These are phyloP conservation scores for Phytophthora litchii DNA, from an alignment of 352 stramenopile genomes.

Conservation along the genomic window DNA sequence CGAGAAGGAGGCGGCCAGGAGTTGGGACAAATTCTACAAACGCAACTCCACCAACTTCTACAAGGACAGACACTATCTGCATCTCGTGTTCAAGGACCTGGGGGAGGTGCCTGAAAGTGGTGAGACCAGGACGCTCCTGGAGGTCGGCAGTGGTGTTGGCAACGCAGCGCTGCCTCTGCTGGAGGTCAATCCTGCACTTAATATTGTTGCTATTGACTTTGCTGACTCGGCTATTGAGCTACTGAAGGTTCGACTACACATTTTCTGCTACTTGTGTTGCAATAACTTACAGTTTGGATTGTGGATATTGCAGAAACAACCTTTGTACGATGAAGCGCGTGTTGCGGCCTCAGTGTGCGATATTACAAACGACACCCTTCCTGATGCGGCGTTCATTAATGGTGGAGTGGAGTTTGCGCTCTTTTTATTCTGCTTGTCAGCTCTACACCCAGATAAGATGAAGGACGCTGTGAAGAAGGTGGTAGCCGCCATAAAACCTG, in stretches of 20 bases:
- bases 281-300: neutral
- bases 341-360: slow-evolving; percentile 82
- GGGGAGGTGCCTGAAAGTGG: slow-evolving; percentile 53
- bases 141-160: slow-evolving; percentile 95
- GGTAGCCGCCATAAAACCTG: slow-evolving; percentile 72
- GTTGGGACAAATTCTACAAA: slow-evolving; percentile 96
- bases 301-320: slow-evolving; percentile 58
- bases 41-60: slow-evolving; percentile 95
- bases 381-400: slow-evolving; percentile 50
- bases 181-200: slow-evolving; percentile 88
- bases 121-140: slow-evolving; percentile 79
- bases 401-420: slow-evolving; percentile 85
- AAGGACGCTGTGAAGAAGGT: slow-evolving; percentile 87
- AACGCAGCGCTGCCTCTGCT: slow-evolving; percentile 95
- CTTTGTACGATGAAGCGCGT: slow-evolving; percentile 75
- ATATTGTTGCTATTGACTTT: slow-evolving; percentile 94
- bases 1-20: slow-evolving; percentile 82
- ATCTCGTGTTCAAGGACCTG: slow-evolving; percentile 91
- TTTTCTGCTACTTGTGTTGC: neutral
- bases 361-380: slow-evolving; percentile 82
- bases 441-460: slow-evolving; percentile 91
- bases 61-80: slow-evolving; percentile 95
- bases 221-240: slow-evolving; percentile 90
- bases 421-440: slow-evolving; percentile 91
- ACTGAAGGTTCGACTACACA: slow-evolving; percentile 69